Evolutionary conservation across 78 protist species (phyloP).

Genomic region (Dictyostelium citrinum): DNA sequence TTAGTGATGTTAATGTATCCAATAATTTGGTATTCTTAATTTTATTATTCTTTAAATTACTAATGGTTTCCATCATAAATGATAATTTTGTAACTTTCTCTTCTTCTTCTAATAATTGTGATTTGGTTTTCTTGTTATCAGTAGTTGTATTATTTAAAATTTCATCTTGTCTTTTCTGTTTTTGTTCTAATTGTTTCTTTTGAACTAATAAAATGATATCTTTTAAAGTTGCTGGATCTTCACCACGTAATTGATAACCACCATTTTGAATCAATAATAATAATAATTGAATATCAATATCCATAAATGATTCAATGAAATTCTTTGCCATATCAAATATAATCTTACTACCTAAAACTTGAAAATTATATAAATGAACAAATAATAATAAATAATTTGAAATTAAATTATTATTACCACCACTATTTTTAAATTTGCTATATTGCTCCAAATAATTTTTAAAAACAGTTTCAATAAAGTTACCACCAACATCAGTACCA

Average conservation of each 20-base stretch:
- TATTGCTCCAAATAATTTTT: slow-evolving; percentile 11
- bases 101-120: not conserved
- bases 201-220: slow-evolving; percentile 55
- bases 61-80: slow-evolving; percentile 73
- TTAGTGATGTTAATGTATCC: slow-evolving; percentile 26
- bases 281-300: slow-evolving; percentile 54
- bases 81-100: slow-evolving; percentile 22
- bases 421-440: not conserved
- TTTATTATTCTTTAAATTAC: slow-evolving; percentile 72
- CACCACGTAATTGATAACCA: slow-evolving; percentile 77
- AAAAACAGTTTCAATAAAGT: slow-evolving; percentile 22
- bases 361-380: slow-evolving; percentile 70
- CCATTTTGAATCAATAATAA: slow-evolving; percentile 56
- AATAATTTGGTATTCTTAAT: slow-evolving; percentile 37
- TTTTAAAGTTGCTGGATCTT: slow-evolving; percentile 66
- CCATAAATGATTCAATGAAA: slow-evolving; percentile 21
- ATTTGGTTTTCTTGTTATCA: not conserved
- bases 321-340: slow-evolving; percentile 58
- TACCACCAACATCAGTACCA: slow-evolving; percentile 69
- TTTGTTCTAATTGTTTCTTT: slow-evolving; percentile 39
- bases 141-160: not conserved
- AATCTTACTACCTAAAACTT: slow-evolving; percentile 29
- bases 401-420: not conserved
- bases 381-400: slow-evolving; percentile 33
- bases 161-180: slow-evolving; percentile 2